Evolutionary conservation across 225 moss, liverwort and hornwort genomes (phyloP).

Genomic region (Takakia lepidozioides): DNA sequence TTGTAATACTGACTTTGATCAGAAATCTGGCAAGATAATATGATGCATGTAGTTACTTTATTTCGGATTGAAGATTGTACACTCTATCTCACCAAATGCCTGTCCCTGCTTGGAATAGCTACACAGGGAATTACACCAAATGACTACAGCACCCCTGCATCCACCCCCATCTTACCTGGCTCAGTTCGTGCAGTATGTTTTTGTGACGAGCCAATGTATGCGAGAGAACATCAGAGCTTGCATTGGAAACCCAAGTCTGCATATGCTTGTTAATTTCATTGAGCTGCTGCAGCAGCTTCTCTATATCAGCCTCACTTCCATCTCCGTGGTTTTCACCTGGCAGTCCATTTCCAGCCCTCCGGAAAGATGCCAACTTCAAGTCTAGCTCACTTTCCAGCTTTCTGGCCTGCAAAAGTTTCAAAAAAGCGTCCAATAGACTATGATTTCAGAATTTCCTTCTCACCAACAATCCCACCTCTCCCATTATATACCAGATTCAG

Average conservation of each 20-base stretch:
- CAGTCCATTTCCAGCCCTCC: slow-evolving; percentile 42
- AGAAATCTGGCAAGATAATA: no score
- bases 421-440: no score
- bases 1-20: no score
- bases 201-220: slow-evolving; percentile 76
- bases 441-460: no score
- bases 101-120: no score
- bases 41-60: neutral
- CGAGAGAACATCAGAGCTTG: slow-evolving; percentile 75
- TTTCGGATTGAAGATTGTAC: no score
- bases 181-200: slow-evolving; percentile 71
- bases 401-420: slow-evolving; percentile 38
- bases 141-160: slow-evolving; percentile 1
- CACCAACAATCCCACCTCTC: no score
- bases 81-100: no score
- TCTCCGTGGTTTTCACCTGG: slow-evolving; percentile 40
- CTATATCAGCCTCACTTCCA: slow-evolving; percentile 49
- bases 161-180: slow-evolving; percentile 59
- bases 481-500: no score
- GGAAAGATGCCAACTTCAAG: slow-evolving; percentile 57
- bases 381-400: slow-evolving; percentile 81
- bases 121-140: neutral
- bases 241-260: slow-evolving; percentile 72
- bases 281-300: slow-evolving; percentile 55
- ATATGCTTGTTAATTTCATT: slow-evolving; percentile 67